phyloP scores from a whole-genome alignment of 2,329 filamentous ascomycete genomes.

The Xylaria sp. region DNA sequence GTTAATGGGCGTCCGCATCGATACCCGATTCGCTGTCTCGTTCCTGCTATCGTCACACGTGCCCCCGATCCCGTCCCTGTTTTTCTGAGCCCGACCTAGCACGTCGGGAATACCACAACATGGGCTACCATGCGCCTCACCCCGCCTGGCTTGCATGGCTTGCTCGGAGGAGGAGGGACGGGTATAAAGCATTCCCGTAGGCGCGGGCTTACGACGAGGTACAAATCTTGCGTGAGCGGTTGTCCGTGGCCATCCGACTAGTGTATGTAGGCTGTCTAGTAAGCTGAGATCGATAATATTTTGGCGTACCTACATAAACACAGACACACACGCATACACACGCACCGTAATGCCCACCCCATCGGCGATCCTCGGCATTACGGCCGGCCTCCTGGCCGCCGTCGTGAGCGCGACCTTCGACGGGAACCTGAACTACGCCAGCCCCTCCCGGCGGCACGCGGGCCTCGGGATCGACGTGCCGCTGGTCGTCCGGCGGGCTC shows the following conservation, averaged over 20 bases:
- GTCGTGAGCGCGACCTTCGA: slow-evolving; percentile 26
- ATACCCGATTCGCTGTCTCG: slow-evolving; percentile 1
- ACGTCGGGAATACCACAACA: background rate
- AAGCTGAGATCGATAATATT: background rate
- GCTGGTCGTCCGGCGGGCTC: slow-evolving; percentile 59
- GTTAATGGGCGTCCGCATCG: slow-evolving; percentile 9
- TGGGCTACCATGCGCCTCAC: background rate
- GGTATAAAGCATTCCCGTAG: background rate
- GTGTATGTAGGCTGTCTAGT: too few relatives aligned
- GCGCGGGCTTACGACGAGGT: background rate
- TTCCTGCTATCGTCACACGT: background rate
- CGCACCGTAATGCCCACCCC: slow-evolving; percentile 13
- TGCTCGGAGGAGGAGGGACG: background rate
- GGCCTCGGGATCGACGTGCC: slow-evolving; percentile 66
- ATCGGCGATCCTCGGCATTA: slow-evolving; percentile 8
- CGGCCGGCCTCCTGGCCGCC: slow-evolving; percentile 6
- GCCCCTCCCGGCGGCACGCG: slow-evolving; percentile 66
- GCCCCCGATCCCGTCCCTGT: background rate
- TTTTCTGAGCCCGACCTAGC: background rate
- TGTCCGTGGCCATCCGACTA: background rate
- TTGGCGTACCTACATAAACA: background rate
- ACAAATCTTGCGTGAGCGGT: background rate
- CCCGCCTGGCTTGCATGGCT: background rate
- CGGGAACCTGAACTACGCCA: slow-evolving; percentile 68
- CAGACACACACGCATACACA: too few relatives aligned